Conservation (phyloP, 2,329 filamentous ascomycete genomes). For the Dothideomycetes sp. region DNA sequence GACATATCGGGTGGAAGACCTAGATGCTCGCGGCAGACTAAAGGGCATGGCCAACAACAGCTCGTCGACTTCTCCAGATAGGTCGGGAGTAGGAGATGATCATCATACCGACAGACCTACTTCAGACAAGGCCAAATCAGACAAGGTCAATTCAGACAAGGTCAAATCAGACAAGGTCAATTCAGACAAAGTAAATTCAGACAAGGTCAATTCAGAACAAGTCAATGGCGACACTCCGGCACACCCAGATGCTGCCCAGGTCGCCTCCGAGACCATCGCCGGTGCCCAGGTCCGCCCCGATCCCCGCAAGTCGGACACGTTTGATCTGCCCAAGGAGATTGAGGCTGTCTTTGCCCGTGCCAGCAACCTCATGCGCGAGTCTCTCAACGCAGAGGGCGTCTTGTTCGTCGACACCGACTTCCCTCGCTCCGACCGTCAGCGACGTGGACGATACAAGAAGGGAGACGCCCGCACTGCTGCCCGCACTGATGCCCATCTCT, state of each 20-base stretch:
- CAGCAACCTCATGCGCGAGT: constrained; percentile 35
- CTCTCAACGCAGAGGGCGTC: constrained; percentile 35
- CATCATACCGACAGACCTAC: too few relatives aligned
- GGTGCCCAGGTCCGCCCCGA: background rate
- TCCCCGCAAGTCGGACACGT: constrained; percentile 6
- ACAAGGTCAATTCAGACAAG: background rate
- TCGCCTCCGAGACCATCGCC: background rate
- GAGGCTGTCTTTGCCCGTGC: constrained; percentile 31
- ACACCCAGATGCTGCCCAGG: background rate
- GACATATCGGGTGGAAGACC: constrained; percentile 1
- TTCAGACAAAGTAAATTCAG: too few relatives aligned
- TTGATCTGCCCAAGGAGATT: constrained; percentile 8
- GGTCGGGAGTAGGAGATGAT: too few relatives aligned
- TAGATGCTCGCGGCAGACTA: background rate
- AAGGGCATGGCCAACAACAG: too few relatives aligned
- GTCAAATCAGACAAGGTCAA: background rate
- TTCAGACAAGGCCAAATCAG: background rate
- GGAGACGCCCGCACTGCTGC: too few relatives aligned
- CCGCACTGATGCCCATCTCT: too few relatives aligned
- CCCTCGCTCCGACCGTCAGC: constrained; percentile 5
- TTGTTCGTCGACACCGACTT: constrained; percentile 24
- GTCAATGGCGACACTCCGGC: too few relatives aligned
- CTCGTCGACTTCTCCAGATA: too few relatives aligned
- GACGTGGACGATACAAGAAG: background rate
- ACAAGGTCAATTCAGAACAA: too few relatives aligned